Base-by-base conservation (phyloP, 2,329 filamentous ascomycete genomes). In the Daldinia eschscholtzii region DNA sequence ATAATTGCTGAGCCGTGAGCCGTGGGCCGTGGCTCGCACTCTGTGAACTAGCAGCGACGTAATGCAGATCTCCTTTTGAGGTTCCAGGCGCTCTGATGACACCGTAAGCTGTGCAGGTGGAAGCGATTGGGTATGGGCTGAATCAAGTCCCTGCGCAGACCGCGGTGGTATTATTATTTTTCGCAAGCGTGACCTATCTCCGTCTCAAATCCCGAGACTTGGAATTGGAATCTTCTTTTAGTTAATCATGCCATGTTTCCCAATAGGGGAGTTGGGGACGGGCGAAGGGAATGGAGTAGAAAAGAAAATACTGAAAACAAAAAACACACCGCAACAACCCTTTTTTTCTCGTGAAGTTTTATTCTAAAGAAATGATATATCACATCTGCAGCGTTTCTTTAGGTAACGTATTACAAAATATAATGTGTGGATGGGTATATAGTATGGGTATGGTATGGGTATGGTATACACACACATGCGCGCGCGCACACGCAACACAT, bases 171-270 rank as follows among this genome's bases (percentile, higher is more conserved):
- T 61, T 65, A 35, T 35, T 35, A 35, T 35, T 35, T 35, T 35
- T 35, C 33, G 10, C 9, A 6, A 33, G 20, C 48, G 23, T 33
- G 46, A 52, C 46, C 46, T 52, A 52, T 56, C 65, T 60, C 61
- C 61, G 68, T 48, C 53, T 57, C 55, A 59, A 58, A 66, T 62
- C 46, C 53, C 42, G 57, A 65, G 64, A 53, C 62, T 55, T 65
- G 61, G 66, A 50, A 60, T 59, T 23, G 57, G 61, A 42, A 62
- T 59, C 18, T 35, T 57, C 35, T 35, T 35, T 39, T 39, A 39
- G 35, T 39, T 58, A 57, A 64, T 66, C 65, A 66, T 71, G 68
- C 65, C 63, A 68, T 41, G 59, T 10, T 50, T 61, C 57, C 57
- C 20, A 55, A 61, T 68, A 59, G 52, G 46, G 65, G 65, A 41